Evolutionary conservation across 1,284 basidiomycete genomes (phyloP), one percentile per base, ranked within the genome.

Genomic region (Kalmanozyma brasiliensis): DNA sequence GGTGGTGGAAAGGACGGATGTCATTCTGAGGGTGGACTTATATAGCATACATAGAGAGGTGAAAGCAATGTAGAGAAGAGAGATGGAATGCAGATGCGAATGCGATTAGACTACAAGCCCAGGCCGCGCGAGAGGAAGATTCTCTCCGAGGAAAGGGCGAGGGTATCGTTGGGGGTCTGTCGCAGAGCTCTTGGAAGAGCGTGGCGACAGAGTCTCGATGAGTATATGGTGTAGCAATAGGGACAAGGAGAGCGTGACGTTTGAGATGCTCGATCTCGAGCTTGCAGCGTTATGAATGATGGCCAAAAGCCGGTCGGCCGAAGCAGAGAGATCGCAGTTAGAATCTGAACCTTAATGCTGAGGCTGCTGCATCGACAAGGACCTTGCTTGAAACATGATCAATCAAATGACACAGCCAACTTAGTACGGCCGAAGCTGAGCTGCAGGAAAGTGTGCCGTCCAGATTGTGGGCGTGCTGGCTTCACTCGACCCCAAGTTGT

Each of bases 391-490:
- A 11, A 19, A 16, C 17, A 17, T 30, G 26, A 40, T 30, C 19
- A 34, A 41, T 20, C 9, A 34, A 14, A 35, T 34, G 37, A 36
- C 29, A 41, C 14, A 6, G 4, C 1, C 9, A 16, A 20, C 9
- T 32, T 53, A 71, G 45, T 71, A 71, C 17, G 68, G 68, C 22
- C 68, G 53, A 20, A 71, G 52, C n/a, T 71, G 68, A 35, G 68
- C 62, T 8, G 68, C 51, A 11, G 68, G 68, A 22, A 71, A 71
- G 14, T 66, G 68, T 8, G 55, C 48, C 10, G 63, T 55, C 63
- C 63, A 65, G 32, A 66, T 38, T 5, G 58, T 62, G 3, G 68
- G 68, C 17, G 68, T 59, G n/a, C 49, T 49, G 8, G 68, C 46
- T 0, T 55, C 68, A 22, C 55, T 71, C 6, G 48, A 33, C 16